These are phyloP conservation scores for Selenicereus undatus DNA, from an alignment of 148 eudicot genomes.

Conservation along the genomic window DNA sequence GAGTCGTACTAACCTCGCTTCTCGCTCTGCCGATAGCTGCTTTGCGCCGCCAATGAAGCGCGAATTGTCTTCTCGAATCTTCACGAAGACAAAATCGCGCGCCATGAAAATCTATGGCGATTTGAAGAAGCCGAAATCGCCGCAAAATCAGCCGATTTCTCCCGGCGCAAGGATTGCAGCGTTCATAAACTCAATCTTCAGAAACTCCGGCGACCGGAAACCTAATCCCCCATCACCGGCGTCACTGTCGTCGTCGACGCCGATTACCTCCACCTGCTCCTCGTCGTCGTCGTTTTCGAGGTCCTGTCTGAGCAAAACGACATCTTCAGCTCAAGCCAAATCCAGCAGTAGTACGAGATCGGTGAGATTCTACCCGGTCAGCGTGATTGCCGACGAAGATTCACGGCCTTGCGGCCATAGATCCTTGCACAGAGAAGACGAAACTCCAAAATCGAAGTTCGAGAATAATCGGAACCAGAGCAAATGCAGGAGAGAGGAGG, in stretches of 20 bases:
- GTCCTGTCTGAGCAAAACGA: slow-evolving; percentile 55
- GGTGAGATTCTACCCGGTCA: slow-evolving; percentile 44
- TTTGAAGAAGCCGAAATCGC: slow-evolving; percentile 40
- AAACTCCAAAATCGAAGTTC: background rate
- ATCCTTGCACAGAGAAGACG: slow-evolving; percentile 9
- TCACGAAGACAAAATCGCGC: slow-evolving; percentile 51
- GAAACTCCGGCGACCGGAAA: slow-evolving; percentile 22
- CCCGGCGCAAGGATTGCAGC: slow-evolving; percentile 69
- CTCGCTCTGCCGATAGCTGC: slow-evolving; percentile 27
- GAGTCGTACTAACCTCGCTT: slow-evolving; percentile 2
- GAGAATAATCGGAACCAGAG: slow-evolving; percentile 1
- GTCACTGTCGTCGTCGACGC: slow-evolving; percentile 27
- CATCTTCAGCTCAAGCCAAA: slow-evolving; percentile 9
- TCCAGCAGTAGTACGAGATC: slow-evolving; percentile 30
- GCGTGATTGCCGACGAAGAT: slow-evolving; percentile 38
- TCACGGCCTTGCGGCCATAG: slow-evolving; percentile 36
- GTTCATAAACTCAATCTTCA: slow-evolving; percentile 70
- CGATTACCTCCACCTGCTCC: slow-evolving; percentile 27
- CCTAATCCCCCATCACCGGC: background rate
- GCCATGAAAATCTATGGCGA: slow-evolving; percentile 78
- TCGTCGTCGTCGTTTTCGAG: slow-evolving; percentile 44
- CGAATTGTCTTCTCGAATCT: slow-evolving; percentile 35
- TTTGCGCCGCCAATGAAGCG: slow-evolving; percentile 20
- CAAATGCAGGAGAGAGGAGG: slow-evolving; percentile 27
- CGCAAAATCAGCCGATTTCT: slow-evolving; percentile 51